Conservation (phyloP, 768 basidiomycete species). For the Mycena leptocephala region DNA sequence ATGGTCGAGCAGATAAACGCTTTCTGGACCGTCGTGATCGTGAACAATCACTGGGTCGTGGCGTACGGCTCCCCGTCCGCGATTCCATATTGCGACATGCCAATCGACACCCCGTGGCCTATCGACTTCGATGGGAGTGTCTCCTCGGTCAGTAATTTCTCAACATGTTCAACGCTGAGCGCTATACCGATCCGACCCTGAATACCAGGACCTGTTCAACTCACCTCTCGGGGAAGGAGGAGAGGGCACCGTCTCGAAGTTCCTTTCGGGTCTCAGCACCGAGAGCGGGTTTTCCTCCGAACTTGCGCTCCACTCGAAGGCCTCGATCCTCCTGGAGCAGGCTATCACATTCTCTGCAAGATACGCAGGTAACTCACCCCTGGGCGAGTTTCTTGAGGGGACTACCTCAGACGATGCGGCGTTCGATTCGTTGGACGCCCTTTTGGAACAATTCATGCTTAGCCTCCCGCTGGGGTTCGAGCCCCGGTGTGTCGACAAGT, state of each 20-base stretch:
- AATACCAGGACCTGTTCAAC: slow-evolving; percentile 2
- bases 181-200: not conserved
- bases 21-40: slow-evolving; percentile 52
- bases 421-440: slow-evolving; percentile 17
- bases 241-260: slow-evolving; percentile 45
- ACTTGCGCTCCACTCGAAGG: slow-evolving; percentile 47
- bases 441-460: slow-evolving; percentile 45
- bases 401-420: not conserved
- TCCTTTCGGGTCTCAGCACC: slow-evolving; percentile 43
- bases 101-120: slow-evolving; percentile 55
- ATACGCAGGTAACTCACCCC: slow-evolving; percentile 21
- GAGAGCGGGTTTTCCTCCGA: slow-evolving; percentile 45
- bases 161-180: not conserved
- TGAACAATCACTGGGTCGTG: slow-evolving; percentile 66
- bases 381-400: slow-evolving; percentile 13
- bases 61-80: slow-evolving; percentile 58
- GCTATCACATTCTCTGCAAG: slow-evolving; percentile 36
- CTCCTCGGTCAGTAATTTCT: slow-evolving; percentile 21
- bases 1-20: slow-evolving; percentile 49
- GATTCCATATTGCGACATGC: slow-evolving; percentile 52
- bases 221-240: not conserved
- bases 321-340: slow-evolving; percentile 55
- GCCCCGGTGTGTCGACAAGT: slow-evolving; percentile 34
- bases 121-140: slow-evolving; percentile 37
- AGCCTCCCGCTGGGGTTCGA: slow-evolving; percentile 37